phyloP scores from a whole-genome alignment of 768 basidiomycete species.

The Coprinellus aureogranulatus region DNA sequence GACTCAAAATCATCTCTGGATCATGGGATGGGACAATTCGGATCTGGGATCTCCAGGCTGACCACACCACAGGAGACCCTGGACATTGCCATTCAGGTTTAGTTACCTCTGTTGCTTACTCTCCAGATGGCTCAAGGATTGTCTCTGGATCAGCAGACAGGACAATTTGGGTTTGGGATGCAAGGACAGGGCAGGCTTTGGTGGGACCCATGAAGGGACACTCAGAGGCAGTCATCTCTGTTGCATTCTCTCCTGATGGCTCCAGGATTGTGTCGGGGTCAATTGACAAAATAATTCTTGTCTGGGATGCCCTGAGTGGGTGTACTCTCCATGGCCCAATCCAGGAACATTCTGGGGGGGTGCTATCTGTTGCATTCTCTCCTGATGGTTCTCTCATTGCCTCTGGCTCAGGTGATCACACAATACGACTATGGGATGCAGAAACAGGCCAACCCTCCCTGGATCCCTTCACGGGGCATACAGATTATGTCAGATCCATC shows the following conservation, averaged over 20 bases:
- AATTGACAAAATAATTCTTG: neutral
- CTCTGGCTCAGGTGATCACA: too few relatives aligned
- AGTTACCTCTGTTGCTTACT: slow-evolving; percentile 15
- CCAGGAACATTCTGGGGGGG: slow-evolving; percentile 1
- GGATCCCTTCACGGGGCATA: slow-evolving; percentile 5
- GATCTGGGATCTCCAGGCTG: too few relatives aligned
- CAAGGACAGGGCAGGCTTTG: neutral
- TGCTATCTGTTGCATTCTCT: slow-evolving; percentile 3
- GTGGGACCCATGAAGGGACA: slow-evolving; percentile 12
- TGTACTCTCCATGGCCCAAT: neutral
- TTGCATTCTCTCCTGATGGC: slow-evolving; percentile 15
- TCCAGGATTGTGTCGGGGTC: neutral
- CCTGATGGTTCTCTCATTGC: too few relatives aligned
- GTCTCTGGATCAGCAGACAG: slow-evolving; percentile 13
- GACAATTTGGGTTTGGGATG: slow-evolving; percentile 8
- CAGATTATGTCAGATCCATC: too few relatives aligned
- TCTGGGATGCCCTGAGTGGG: slow-evolving; percentile 5
- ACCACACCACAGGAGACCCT: too few relatives aligned
- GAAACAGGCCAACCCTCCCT: neutral
- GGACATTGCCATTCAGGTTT: too few relatives aligned
- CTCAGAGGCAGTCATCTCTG: slow-evolving; percentile 12
- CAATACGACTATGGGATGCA: slow-evolving; percentile 3
- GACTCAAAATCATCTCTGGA: too few relatives aligned
- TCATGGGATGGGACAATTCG: too few relatives aligned
- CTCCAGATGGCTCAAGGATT: slow-evolving; percentile 14